A percentile compares a stretch with the other conserved stretches of the same genome.
These are phyloP conservation scores for Otatea glauca DNA, from an alignment of 176 grass and related monocot genomes.

Conservation along the genomic window DNA sequence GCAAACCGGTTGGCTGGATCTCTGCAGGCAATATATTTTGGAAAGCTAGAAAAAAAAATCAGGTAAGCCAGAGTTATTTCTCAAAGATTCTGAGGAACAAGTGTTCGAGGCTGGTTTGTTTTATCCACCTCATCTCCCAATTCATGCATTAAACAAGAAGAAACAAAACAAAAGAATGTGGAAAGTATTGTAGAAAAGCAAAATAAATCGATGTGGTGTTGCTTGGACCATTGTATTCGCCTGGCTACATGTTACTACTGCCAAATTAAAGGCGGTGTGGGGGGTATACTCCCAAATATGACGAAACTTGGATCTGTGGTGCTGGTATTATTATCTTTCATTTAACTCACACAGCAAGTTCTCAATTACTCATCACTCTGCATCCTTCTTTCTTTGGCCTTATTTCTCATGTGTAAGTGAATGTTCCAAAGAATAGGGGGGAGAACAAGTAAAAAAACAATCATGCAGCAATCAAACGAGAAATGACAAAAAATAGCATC, in stretches of 20 bases:
- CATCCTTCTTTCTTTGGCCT: not conserved
- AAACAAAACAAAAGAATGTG: not conserved
- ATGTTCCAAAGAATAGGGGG: slow-evolving; percentile 2
- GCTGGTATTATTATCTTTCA: not conserved
- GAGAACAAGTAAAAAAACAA: slow-evolving; percentile 19
- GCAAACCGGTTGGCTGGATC: not conserved
- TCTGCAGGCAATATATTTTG: not conserved
- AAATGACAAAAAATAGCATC: slow-evolving; percentile 19
- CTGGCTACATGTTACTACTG: slow-evolving; percentile 10
- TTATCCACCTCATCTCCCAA: not conserved
- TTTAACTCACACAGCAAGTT: not conserved
- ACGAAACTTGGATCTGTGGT: slow-evolving; percentile 34
- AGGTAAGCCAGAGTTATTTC: not conserved
- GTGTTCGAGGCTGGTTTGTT: not conserved
- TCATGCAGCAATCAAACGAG: slow-evolving; percentile 40
- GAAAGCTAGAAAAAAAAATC: not conserved
- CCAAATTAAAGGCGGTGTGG: slow-evolving; percentile 28
- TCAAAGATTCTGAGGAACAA: not conserved
- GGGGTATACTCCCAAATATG: slow-evolving; percentile 11
- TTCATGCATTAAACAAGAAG: slow-evolving; percentile 1
- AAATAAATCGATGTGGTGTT: slow-evolving; percentile 29
- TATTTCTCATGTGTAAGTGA: not conserved
- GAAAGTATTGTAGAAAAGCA: not conserved
- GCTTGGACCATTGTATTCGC: slow-evolving; percentile 13
- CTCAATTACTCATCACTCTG: not conserved